Percentiles rank a stretch among this genome's conserved stretches.
phyloP scores from a whole-genome alignment of 2,329 filamentous ascomycete species.

The Rutstroemia sydowiana region DNA sequence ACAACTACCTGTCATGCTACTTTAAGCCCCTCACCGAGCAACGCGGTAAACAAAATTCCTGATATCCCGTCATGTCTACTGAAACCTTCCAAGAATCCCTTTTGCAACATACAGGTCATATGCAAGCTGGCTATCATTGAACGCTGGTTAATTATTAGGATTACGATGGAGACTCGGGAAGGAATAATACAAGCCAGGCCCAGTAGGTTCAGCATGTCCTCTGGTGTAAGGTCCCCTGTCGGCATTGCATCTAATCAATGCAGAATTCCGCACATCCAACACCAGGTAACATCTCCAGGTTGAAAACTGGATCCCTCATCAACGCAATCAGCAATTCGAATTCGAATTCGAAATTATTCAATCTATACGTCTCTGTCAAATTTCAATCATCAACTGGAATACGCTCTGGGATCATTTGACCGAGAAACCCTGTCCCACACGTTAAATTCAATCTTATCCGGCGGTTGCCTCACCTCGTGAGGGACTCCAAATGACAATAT shows the following conservation, averaged over 20 bases:
- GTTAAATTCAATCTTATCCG: constrained; percentile 5
- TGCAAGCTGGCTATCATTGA: constrained; percentile 13
- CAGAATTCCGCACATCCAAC: constrained; percentile 14
- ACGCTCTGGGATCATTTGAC: constrained; percentile 2
- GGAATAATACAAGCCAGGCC: constrained; percentile 10
- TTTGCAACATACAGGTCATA: constrained; percentile 10
- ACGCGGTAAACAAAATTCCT: constrained; percentile 4
- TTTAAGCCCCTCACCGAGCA: constrained; percentile 15
- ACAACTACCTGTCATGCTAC: constrained; percentile 15
- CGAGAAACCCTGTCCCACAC: constrained; percentile 4
- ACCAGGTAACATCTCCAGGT: constrained; percentile 13
- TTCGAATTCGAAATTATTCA: constrained; percentile 3
- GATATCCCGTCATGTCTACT: constrained; percentile 10
- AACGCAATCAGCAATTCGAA: constrained; percentile 4
- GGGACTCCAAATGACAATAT: constrained; percentile 6
- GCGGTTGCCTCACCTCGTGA: neutral
- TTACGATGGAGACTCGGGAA: constrained; percentile 5
- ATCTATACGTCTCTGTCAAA: constrained; percentile 6
- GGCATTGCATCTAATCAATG: constrained; percentile 15
- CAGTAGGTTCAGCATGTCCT: constrained; percentile 8
- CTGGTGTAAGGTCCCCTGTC: constrained; percentile 11
- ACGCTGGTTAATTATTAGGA: constrained; percentile 7
- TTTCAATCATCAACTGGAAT: constrained; percentile 8
- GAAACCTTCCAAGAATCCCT: constrained; percentile 8
- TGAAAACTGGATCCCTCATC: constrained; percentile 9